phyloP scores from a whole-genome alignment of 805 yeast genomes.

The Ogataea chonburiensis region DNA sequence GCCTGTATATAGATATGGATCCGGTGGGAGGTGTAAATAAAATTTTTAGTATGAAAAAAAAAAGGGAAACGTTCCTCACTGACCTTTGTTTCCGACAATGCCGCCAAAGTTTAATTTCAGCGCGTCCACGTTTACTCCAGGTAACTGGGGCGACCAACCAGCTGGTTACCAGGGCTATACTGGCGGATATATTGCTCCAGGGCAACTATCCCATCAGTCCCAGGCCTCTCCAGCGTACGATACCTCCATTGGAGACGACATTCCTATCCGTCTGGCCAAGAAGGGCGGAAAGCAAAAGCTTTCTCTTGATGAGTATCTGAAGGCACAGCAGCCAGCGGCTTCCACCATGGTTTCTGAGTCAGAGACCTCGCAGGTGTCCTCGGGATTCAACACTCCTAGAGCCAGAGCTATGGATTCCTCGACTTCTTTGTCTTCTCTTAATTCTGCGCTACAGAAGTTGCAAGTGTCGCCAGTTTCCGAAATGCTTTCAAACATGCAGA shows the following conservation, averaged over 20 bases:
- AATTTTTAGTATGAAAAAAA: slow-evolving; percentile 8
- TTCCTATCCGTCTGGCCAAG: slow-evolving; percentile 15
- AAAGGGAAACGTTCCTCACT: slow-evolving; percentile 11
- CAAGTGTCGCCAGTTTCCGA: slow-evolving; percentile 66
- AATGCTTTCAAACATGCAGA: slow-evolving; percentile 49
- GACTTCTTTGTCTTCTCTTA: slow-evolving; percentile 64
- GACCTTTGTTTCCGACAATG: slow-evolving; percentile 20
- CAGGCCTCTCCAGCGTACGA: neutral
- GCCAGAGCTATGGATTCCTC: slow-evolving; percentile 43
- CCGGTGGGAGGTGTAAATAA: slow-evolving; percentile 12
- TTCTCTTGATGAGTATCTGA: slow-evolving; percentile 53
- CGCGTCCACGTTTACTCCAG: slow-evolving; percentile 35
- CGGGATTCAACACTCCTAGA: slow-evolving; percentile 31
- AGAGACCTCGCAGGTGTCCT: slow-evolving; percentile 31
- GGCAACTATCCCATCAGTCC: too few relatives aligned
- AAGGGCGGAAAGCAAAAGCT: slow-evolving; percentile 21
- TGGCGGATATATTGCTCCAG: slow-evolving; percentile 6
- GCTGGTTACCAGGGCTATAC: slow-evolving; percentile 32
- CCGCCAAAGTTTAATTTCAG: slow-evolving; percentile 43
- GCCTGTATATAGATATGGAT: slow-evolving; percentile 2
- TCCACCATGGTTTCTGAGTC: slow-evolving; percentile 21
- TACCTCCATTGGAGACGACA: slow-evolving; percentile 6
- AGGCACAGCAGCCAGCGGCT: slow-evolving; percentile 38
- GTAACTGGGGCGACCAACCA: too few relatives aligned
- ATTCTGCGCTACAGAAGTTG: slow-evolving; percentile 66